Evolutionary conservation across 768 basidiomycete species (phyloP).

Genomic region (Lentinula sp.): DNA sequence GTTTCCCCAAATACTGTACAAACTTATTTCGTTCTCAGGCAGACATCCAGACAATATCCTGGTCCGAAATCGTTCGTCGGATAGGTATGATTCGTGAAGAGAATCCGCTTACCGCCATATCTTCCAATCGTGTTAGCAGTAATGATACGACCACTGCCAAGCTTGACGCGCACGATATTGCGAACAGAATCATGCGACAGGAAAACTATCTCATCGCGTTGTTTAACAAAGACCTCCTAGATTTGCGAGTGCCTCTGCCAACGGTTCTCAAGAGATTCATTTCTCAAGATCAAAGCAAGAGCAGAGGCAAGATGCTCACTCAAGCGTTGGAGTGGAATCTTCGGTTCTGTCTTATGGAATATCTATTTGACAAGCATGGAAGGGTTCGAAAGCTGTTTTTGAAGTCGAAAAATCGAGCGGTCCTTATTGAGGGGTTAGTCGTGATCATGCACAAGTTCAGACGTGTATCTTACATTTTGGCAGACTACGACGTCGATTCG

Average conservation of each 20-base stretch:
- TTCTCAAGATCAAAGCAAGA: slow-evolving; percentile 38
- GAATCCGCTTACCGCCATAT: slow-evolving; percentile 87
- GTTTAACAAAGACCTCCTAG: slow-evolving; percentile 94
- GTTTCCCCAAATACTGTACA: slow-evolving; percentile 6
- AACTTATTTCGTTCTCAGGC: slow-evolving; percentile 41
- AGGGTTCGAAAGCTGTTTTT: slow-evolving; percentile 88
- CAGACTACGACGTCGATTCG: slow-evolving; percentile 79
- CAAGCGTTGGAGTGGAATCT: slow-evolving; percentile 96
- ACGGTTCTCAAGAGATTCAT: slow-evolving; percentile 45
- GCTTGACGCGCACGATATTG: slow-evolving; percentile 96
- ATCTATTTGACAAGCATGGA: slow-evolving; percentile 87
- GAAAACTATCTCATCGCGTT: slow-evolving; percentile 98
- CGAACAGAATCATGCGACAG: slow-evolving; percentile 95
- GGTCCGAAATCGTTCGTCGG: slow-evolving; percentile 90
- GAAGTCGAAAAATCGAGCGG: slow-evolving; percentile 72
- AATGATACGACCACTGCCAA: slow-evolving; percentile 71
- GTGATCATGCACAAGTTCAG: neutral
- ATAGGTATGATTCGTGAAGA: slow-evolving; percentile 88
- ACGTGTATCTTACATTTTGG: neutral
- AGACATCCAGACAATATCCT: slow-evolving; percentile 96
- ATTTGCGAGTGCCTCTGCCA: slow-evolving; percentile 82
- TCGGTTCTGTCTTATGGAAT: slow-evolving; percentile 91
- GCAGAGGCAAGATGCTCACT: slow-evolving; percentile 74
- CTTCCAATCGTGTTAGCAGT: slow-evolving; percentile 46
- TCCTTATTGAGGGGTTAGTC: slow-evolving; percentile 75